Evolutionary conservation across 1,139 yeast genomes (phyloP), one percentile per base, ranked within the genome.

Genomic region (Blastobotrys ciferrii): DNA sequence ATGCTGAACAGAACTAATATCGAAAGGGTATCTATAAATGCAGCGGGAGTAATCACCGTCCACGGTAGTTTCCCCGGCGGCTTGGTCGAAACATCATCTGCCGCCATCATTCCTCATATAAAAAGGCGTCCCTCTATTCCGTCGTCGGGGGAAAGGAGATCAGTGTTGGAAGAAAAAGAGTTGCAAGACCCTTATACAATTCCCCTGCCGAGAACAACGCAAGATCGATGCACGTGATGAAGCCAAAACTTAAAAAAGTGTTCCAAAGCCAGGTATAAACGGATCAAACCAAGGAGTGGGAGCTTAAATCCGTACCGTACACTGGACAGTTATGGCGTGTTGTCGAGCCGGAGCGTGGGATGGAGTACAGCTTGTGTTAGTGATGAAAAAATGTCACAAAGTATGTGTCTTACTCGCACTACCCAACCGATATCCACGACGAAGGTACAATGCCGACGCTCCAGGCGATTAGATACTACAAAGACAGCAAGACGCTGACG

Each of bases 381-480:
- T n/a, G n/a, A n/a, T 23, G 28, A 23, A 23, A 23, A 23, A 23
- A 23, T 23, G 5, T 5, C 9, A 23, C 28, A 23, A 23, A 9
- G 28, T 6, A 6, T 9, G 28, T 23, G 28, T 23, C 28, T 23
- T 9, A 23, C 5, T 6, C 28, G n/a, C 28, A 23, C 28, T 6
- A 5, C 28, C 28, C 5, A 23, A 5, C 5, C 28, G 9, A 23
- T 9, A 23, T 9, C 9, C 28, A 23, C 28, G 28, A n/a, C n/a
- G n/a, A n/a, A n/a, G n/a, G n/a, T n/a, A 41, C 28, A 35, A 33
- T 30, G 32, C 49, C 45, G 32, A 57, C 55, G 19, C 55, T 67
- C 17, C 58, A 85, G 62, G 94, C 96, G 2, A 87, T 89, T 58
- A 78, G 73, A 58, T 88, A 85, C 59, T 79, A 82, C 59, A 69